Evolutionary conservation across 1,284 basidiomycete genomes (phyloP).

Genomic region (Amylostereum areolatum): DNA sequence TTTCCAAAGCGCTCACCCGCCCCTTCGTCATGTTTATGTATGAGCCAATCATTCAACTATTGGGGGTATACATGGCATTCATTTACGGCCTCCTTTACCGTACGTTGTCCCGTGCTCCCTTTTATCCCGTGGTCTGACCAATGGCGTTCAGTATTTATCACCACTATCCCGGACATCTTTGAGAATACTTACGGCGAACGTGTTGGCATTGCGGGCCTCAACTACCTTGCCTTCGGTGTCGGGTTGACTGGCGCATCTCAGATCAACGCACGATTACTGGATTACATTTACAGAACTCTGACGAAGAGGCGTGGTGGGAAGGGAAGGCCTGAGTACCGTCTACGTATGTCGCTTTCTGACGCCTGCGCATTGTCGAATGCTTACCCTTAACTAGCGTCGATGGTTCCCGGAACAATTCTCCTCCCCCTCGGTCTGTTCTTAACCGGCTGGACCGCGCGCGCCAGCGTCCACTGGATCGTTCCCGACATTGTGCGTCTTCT

Average conservation of each 20-base stretch:
- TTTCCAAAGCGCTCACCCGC: conserved; percentile 32
- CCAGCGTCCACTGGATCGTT: conserved; percentile 56
- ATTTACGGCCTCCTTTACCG: too few species aligned
- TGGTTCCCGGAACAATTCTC: conserved; percentile 51
- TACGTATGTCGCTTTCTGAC: neutral
- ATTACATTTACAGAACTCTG: conserved; percentile 40
- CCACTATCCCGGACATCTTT: conserved; percentile 53
- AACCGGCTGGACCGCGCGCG: conserved; percentile 59
- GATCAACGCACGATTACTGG: conserved; percentile 45
- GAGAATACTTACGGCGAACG: conserved; percentile 36
- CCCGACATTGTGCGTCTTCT: conserved; percentile 51
- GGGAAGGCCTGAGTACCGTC: conserved; percentile 40
- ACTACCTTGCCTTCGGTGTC: conserved; percentile 52
- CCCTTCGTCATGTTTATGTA: conserved; percentile 38
- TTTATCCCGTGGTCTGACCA: too few species aligned
- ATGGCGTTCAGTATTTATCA: conserved; percentile 43
- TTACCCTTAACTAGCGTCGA: conserved; percentile 35
- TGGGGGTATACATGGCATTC: too few species aligned
- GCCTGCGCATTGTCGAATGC: neutral
- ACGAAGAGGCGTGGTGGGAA: conserved; percentile 38
- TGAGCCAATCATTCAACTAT: conserved; percentile 40
- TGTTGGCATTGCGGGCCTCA: conserved; percentile 43
- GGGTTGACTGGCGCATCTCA: conserved; percentile 44
- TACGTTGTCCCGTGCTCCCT: too few species aligned
- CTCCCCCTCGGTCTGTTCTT: conserved; percentile 58